phyloP scores from a whole-genome alignment of 371 early-diverging fungal species.

The Cokeromyces recurvatus region DNA sequence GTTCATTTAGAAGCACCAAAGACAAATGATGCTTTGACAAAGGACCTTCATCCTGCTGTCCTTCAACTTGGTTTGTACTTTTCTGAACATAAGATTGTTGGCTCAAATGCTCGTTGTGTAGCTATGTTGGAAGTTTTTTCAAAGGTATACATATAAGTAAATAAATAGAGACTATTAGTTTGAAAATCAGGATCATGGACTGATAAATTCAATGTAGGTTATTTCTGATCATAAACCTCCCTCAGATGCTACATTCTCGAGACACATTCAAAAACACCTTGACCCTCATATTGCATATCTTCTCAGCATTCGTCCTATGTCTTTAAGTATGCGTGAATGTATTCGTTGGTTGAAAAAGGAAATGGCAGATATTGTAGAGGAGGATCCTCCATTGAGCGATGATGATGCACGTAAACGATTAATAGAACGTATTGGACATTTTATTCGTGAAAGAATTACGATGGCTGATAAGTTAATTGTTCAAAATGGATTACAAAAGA shows the following conservation, averaged over 20 bases:
- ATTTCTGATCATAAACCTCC: constrained; percentile 92
- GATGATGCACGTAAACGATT: constrained; percentile 60
- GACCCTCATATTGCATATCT: constrained; percentile 90
- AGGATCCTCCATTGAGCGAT: constrained; percentile 67
- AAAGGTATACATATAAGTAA: constrained; percentile 57
- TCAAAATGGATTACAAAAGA: constrained; percentile 78
- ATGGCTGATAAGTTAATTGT: constrained; percentile 81
- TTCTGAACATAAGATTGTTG: constrained; percentile 79
- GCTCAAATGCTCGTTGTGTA: constrained; percentile 87
- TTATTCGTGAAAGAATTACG: constrained; percentile 87
- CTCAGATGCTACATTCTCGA: constrained; percentile 72
- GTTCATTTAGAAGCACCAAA: constrained; percentile 65
- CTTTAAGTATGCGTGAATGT: constrained; percentile 92
- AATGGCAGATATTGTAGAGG: constrained; percentile 61
- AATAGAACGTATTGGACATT: constrained; percentile 75
- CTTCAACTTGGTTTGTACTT: constrained; percentile 82
- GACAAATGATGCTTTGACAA: constrained; percentile 43
- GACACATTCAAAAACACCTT: constrained; percentile 80
- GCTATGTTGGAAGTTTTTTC: constrained; percentile 83
- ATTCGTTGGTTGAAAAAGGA: constrained; percentile 90
- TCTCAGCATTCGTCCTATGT: constrained; percentile 76
- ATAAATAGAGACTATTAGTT: not conserved
- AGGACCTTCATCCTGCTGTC: constrained; percentile 87
- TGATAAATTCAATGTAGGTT: constrained; percentile 57
- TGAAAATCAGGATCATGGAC: too few relatives aligned